Conservation (phyloP, 441 rosid species). For the Melastoma candidum region DNA sequence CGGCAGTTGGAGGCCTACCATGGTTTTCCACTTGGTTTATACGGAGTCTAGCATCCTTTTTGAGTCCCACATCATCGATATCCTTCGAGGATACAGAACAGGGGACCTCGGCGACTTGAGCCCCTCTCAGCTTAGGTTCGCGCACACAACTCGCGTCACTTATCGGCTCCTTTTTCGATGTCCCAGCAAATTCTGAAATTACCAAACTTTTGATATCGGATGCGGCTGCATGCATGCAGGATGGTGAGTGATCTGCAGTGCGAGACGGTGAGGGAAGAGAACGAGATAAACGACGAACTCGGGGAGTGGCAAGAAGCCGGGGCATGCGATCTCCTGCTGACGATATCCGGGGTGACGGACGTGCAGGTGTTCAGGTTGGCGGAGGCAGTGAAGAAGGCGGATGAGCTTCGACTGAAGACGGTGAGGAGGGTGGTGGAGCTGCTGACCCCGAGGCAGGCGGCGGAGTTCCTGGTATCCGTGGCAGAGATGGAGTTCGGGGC, state of each 20-base stretch:
- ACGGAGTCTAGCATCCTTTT: conserved; percentile 72
- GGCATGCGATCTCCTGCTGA: conserved; percentile 34
- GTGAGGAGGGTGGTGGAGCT: conserved; percentile 43
- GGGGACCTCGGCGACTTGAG: conserved; percentile 87
- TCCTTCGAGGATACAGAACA: conserved; percentile 47
- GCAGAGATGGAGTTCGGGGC: conserved; percentile 67
- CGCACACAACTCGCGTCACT: not conserved
- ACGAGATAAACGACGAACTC: conserved; percentile 50
- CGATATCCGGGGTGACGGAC: conserved; percentile 1
- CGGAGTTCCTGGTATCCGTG: conserved; percentile 62
- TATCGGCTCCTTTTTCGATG: not conserved
- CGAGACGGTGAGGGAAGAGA: conserved; percentile 80
- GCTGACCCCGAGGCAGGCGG: conserved; percentile 55
- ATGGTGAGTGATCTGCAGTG: conserved; percentile 82
- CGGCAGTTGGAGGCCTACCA: conserved; percentile 74
- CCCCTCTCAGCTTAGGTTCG: conserved; percentile 63
- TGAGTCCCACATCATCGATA: conserved; percentile 65
- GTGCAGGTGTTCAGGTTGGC: conserved; percentile 13
- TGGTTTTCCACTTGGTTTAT: conserved; percentile 64
- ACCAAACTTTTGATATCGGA: not conserved
- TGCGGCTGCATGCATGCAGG: conserved; percentile 22
- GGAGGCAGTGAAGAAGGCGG: conserved; percentile 48
- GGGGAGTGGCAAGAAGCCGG: conserved; percentile 68
- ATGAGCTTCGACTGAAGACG: conserved; percentile 54
- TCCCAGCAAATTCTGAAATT: not conserved